Evolutionary conservation across 2,329 filamentous ascomycete species (phyloP).

Genomic region (Aspergillus sp.): DNA sequence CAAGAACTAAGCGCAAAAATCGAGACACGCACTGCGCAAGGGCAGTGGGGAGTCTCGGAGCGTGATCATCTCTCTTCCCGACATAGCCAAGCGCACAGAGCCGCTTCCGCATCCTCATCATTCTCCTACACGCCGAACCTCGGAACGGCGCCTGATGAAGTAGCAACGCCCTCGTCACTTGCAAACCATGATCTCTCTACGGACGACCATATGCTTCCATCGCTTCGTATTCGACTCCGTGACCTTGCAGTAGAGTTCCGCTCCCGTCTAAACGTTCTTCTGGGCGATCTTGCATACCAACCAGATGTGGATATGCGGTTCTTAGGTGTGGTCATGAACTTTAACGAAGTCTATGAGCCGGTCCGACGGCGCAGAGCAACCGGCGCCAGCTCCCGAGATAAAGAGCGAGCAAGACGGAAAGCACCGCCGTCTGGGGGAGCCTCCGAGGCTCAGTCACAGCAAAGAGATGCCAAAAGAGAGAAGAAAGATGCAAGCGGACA

Average conservation of each 20-base stretch:
- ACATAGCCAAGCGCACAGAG: constrained; percentile 25
- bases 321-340: constrained; percentile 96
- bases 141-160: constrained; percentile 24
- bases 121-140: constrained; percentile 29
- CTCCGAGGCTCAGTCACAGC: constrained; percentile 16
- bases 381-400: constrained; percentile 32
- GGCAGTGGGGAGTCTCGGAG: constrained; percentile 64
- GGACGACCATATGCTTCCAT: constrained; percentile 68
- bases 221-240: constrained; percentile 70
- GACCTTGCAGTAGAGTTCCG: constrained; percentile 75
- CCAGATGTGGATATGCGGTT: constrained; percentile 95
- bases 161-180: constrained; percentile 42
- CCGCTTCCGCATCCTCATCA: constrained; percentile 25
- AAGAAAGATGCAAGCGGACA: constrained; percentile 19
- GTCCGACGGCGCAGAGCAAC: constrained; percentile 57
- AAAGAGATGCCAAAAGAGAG: constrained; percentile 27
- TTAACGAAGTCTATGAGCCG: constrained; percentile 93
- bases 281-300: constrained; percentile 90
- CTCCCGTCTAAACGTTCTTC: constrained; percentile 71
- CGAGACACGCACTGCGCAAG: constrained; percentile 64
- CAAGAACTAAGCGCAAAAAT: constrained; percentile 79
- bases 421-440: constrained; percentile 21
- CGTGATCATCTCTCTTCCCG: constrained; percentile 44
- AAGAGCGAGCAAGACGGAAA: constrained; percentile 28
- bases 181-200: constrained; percentile 34